Base-by-base conservation (phyloP, 2,329 filamentous ascomycete genomes). In the Colletotrichum euphorbiae region DNA sequence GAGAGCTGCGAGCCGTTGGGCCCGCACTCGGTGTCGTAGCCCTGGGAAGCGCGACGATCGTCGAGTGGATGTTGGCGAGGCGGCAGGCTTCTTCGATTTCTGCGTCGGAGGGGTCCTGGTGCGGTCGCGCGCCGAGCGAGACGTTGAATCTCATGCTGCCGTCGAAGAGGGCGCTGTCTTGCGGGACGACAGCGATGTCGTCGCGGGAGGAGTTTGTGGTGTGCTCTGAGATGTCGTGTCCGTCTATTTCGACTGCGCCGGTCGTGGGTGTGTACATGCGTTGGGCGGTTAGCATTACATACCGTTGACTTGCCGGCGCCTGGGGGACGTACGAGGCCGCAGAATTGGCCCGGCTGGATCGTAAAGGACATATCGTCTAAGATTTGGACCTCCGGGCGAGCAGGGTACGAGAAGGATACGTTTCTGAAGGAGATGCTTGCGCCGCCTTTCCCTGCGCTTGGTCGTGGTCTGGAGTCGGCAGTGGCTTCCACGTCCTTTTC, bases 291-390 rank as follows among this genome's bases (percentile, higher is more conserved):
- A 86, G 83, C 73, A 91, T 83, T 52, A 90, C n/a, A n/a, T n/a
- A n/a, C 87, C 19, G 89, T 91, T 1, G 87, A 90, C 74, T 92
- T 92, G 1, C 90, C 90, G 1, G 89, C 87, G 2, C 90, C 90
- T 0, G 87, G 90, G 4, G 89, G 87, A 0, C 90, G 89, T 2
- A 91, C 89, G 11, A 92, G 80, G 2, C 88, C 90, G 70, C 83
- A 85, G 73, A 91, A 91, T 61, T 89, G 83, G 1, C 88, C 87
- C 0, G 87, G 81, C 33, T 83, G 78, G 54, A 91, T 85, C 1
- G 81, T 82, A 36, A 92, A 24, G 21, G 21, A 80, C 13, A 91
- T 78, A 2, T 81, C 83, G 19, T 83, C 78, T 2, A 93, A 79
- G 12, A 91, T 87, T 38, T 82, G 79, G 13, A 84, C 80, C 45